Conservation (phyloP, 768 basidiomycete genomes). For the Trametes gibbosa region DNA sequence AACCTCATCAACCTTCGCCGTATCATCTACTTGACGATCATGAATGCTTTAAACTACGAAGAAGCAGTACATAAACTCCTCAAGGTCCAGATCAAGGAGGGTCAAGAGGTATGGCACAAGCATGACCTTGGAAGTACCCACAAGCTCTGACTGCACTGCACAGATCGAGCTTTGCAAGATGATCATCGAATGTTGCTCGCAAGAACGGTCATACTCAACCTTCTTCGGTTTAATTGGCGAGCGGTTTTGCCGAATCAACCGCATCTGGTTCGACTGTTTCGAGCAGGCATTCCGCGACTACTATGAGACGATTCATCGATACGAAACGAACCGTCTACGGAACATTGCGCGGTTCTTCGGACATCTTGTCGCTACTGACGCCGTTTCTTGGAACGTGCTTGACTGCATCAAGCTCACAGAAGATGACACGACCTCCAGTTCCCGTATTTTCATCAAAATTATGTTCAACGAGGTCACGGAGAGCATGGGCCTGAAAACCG, state of each 20-base stretch:
- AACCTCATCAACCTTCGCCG: constrained; percentile 94
- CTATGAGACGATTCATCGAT: constrained; percentile 96
- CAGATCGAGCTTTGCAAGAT: constrained; percentile 97
- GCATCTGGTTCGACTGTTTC: constrained; percentile 87
- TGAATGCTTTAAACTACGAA: constrained; percentile 97
- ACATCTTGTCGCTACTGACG: constrained; percentile 81
- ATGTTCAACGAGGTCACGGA: constrained; percentile 95
- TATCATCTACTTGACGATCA: constrained; percentile 95
- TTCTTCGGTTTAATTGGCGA: constrained; percentile 97
- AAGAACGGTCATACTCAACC: constrained; percentile 96
- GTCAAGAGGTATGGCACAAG: constrained; percentile 73
- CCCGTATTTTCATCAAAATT: constrained; percentile 97
- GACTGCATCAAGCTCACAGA: constrained; percentile 91
- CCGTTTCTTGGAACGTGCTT: constrained; percentile 86
- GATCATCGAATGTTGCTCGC: constrained; percentile 99
- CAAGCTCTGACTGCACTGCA: neutral
- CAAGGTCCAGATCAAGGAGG: constrained; percentile 88
- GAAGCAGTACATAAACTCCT: constrained; percentile 98
- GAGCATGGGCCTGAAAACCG: constrained; percentile 80
- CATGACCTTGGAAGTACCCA: neutral
- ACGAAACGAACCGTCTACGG: constrained; percentile 96
- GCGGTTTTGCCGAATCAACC: constrained; percentile 94
- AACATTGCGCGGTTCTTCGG: constrained; percentile 98
- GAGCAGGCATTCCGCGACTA: constrained; percentile 87
- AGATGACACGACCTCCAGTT: constrained; percentile 94